Base-by-base conservation (phyloP, 169 alveolate genomes). In the Plasmodium vinckei region DNA sequence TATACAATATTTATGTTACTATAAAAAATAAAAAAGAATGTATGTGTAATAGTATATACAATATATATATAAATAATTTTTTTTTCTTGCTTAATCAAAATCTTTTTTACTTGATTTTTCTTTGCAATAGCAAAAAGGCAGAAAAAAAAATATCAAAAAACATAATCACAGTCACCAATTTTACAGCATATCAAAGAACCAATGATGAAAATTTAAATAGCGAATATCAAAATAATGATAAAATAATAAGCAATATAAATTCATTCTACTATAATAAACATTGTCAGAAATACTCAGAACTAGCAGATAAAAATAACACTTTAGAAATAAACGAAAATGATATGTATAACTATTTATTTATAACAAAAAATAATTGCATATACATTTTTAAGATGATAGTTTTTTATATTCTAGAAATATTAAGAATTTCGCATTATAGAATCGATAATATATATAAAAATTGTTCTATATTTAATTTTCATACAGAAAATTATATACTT, bases 311-410 rank as follows among this genome's bases (percentile, higher is more conserved):
- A 4, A 68, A 47, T 39, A 7, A 69, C 25, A 56, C 17, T 53
- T 15, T 60, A 6, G 53, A 33, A 25, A 27, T 79, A 46, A 67
- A 56, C 33, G 65, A 53, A 27, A 59, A 60, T 9, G 89, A 79
- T 60, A 79, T 70, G 54, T 79, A 79, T 49, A 69, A 79, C 33
- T 79, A 79, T 59, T 53, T 79, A 79, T 79, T 79, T 44, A 57
- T 79, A 67, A 79, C 89, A 60, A 67, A 79, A 56, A 79, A 79
- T 47, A 79, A 57, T 17, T 79, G 89, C 72, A 70, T 61, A 69
- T 79, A 67, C 54, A 46, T 79, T 67, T 79, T 79, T 47, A 79
- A 79, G 57, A 42, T 79, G n/a, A 27, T 79, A 33, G 68, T 79
- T 39, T 54, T 67, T 7, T 53, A 39, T 61, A 79, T 79, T 61